phyloP scores from a whole-genome alignment of 306 rosid genomes.

The Lathyrus sativus region DNA sequence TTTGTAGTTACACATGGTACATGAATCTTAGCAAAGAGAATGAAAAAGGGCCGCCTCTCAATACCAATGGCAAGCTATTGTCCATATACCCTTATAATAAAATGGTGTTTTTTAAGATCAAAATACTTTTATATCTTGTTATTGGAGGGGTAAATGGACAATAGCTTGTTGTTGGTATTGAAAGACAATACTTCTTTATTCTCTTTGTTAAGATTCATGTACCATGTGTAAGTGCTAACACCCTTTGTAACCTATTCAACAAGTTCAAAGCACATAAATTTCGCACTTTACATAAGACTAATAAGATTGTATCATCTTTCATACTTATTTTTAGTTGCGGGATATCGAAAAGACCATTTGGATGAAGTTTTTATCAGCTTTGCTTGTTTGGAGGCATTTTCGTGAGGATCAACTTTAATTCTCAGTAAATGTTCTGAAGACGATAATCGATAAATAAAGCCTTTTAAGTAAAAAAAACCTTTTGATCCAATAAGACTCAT shows the following conservation, averaged over 20 bases:
- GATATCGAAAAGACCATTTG: no score
- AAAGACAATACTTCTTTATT: no score
- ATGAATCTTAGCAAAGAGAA: no score
- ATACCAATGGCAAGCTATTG: background rate
- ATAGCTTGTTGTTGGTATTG: no score
- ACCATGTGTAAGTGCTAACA: no score
- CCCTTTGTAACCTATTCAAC: background rate
- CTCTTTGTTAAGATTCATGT: no score
- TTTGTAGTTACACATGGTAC: no score
- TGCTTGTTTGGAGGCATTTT: background rate
- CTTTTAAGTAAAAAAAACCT: background rate
- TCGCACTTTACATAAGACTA: background rate
- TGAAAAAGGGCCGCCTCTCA: background rate
- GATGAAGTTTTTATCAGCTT: background rate
- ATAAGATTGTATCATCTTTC: background rate
- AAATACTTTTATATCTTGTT: no score
- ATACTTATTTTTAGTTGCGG: background rate
- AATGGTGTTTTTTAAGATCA: background rate
- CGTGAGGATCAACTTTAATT: background rate
- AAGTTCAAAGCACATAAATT: background rate
- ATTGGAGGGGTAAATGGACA: no score
- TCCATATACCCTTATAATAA: background rate
- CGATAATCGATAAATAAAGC: background rate
- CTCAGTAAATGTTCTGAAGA: no score
- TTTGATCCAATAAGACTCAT: background rate